phyloP scores from a whole-genome alignment of 768 basidiomycete genomes.

The Infundibulicybe gibba region DNA sequence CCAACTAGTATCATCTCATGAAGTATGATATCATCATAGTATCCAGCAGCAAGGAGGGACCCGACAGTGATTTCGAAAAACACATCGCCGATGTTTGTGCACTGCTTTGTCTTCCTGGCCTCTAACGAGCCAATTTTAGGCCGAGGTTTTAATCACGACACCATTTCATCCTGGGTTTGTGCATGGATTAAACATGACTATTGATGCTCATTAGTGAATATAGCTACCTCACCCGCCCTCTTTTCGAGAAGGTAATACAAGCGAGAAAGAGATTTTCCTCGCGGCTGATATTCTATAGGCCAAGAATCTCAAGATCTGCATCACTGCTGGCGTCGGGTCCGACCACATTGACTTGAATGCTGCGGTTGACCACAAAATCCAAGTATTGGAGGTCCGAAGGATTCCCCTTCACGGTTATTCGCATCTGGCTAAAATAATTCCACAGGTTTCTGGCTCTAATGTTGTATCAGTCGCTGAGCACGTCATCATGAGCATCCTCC shows the following conservation, averaged over 20 bases:
- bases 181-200: background rate
- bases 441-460: constrained; percentile 79
- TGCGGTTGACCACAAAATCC: constrained; percentile 74
- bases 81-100: constrained; percentile 70
- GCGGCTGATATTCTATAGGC: constrained; percentile 41
- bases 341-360: constrained; percentile 91
- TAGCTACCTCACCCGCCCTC: constrained; percentile 69
- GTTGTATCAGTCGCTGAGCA: constrained; percentile 92
- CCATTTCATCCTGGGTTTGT: constrained; percentile 76
- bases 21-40: constrained; percentile 32
- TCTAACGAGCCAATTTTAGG: constrained; percentile 33
- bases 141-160: constrained; percentile 78
- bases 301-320: constrained; percentile 84
- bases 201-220: background rate
- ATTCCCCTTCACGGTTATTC: background rate
- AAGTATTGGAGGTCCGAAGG: constrained; percentile 61
- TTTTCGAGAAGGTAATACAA: constrained; percentile 56
- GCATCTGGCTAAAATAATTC: constrained; percentile 6
- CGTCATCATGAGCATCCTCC: constrained; percentile 86
- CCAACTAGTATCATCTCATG: background rate
- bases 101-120: background rate
- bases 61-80: constrained; percentile 79
- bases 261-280: background rate
- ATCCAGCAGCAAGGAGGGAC: constrained; percentile 79
- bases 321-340: constrained; percentile 89